Base-by-base conservation (phyloP, 768 basidiomycete genomes). In the Naganishia friedmannii region DNA sequence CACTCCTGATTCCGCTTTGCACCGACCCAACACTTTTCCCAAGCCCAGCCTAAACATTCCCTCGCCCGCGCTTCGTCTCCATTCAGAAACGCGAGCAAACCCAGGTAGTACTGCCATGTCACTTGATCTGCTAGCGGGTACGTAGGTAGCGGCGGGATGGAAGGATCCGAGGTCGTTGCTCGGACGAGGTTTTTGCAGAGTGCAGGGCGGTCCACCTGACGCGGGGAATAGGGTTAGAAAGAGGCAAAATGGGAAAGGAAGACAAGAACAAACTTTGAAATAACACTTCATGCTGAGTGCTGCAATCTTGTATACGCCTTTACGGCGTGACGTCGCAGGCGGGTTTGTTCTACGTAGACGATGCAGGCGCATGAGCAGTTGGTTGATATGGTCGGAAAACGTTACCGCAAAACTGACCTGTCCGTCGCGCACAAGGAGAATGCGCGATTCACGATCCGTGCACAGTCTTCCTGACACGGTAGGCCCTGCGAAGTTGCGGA, bases 291-390 rank as follows among this genome's bases (percentile, higher is more conserved):
- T 83, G 67, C 93, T 88, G 60, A 95, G 83, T 19, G 89, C 90
- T 0, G 94, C 93, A 17, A 96, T 87, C 75, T 93, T 91, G 82
- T 98, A 98, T 1, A 93, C 93, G 88, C 92, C 93, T 90, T 83
- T 91, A 91, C 75, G 92, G 83, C 46, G 90, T 89, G 80, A 90
- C 86, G 32, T 87, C 84, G 58, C 87, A 82, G 28, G 73, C 45
- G 37, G 45, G 29, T 60, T 56, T 23, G 29, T 55, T 57, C 21
- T 73, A 32, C 57, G 51, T 3, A 55, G 34, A 37, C 6, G n/a
- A n/a, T 8, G 51, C 15, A 10, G 17, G 42, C 71, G 19, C 12
- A 31, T 63, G 84, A 83, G 83, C 81, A 69, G n/a, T 17, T 15
- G 15, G n/a, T n/a, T n/a, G n/a, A n/a, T n/a, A n/a, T n/a, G n/a